phyloP scores from a whole-genome alignment of 2,329 filamentous ascomycete genomes.

The Trichoderma sp. region DNA sequence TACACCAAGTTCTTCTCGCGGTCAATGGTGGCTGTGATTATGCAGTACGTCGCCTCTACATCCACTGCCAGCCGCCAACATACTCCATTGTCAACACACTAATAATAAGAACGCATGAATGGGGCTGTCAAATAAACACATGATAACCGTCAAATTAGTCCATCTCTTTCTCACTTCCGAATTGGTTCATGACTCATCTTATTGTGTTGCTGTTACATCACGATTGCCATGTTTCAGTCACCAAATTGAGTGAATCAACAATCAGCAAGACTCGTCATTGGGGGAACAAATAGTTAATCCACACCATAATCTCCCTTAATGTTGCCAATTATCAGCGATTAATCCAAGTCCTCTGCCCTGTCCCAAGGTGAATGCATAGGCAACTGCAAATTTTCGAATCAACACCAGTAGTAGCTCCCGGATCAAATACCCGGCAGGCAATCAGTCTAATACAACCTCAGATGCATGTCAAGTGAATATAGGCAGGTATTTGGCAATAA shows the following conservation, averaged over 20 bases:
- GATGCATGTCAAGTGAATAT: neutral
- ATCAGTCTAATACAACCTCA: neutral
- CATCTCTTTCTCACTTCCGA: neutral
- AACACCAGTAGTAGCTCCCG: neutral
- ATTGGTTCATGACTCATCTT: neutral
- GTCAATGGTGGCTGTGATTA: too few relatives aligned
- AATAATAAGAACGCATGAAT: neutral
- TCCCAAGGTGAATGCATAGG: neutral
- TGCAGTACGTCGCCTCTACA: neutral
- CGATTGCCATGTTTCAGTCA: too few relatives aligned
- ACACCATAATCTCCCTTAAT: neutral
- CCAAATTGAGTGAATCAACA: neutral
- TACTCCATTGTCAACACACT: neutral
- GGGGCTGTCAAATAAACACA: neutral
- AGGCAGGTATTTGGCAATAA: neutral
- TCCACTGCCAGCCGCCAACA: neutral
- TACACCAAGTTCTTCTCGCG: too few relatives aligned
- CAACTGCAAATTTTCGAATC: neutral
- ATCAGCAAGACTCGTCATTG: neutral
- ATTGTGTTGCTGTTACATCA: neutral
- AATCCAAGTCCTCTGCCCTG: neutral
- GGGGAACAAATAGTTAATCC: too few relatives aligned
- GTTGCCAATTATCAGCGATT: neutral
- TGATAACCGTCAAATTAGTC: neutral
- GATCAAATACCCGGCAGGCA: neutral